A percentile compares a stretch with the other conserved stretches of the same genome.
Evolutionary conservation across 345 rosid species (phyloP).

Genomic region (Eucalyptus lansdowneana): DNA sequence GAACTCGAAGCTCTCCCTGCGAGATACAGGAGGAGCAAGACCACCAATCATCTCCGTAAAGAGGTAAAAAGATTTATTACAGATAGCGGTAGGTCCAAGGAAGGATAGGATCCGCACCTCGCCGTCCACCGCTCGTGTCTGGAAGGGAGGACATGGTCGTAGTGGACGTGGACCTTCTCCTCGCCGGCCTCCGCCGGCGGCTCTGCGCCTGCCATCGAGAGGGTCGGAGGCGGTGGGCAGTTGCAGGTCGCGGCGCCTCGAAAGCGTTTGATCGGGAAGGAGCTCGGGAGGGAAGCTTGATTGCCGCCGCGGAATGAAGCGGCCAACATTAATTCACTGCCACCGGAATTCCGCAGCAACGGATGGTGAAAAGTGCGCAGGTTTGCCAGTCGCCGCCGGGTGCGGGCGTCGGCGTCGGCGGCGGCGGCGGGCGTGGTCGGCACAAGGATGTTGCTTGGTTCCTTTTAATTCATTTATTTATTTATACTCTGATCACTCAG

Average conservation of each 20-base stretch:
- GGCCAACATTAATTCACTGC: not conserved
- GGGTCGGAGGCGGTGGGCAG: not conserved
- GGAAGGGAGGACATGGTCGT: conserved; percentile 72
- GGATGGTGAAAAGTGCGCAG: not conserved
- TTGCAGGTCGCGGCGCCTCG: not conserved
- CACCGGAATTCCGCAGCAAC: not conserved
- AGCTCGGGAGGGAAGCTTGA: not conserved
- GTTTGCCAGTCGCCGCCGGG: not conserved
- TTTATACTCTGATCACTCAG: not conserved
- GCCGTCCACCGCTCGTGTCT: conserved; percentile 64
- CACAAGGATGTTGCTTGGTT: not conserved
- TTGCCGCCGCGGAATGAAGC: not conserved
- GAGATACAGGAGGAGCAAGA: not conserved
- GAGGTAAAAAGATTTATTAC: not conserved
- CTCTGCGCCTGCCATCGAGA: not conserved
- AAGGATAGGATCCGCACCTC: conserved; percentile 16
- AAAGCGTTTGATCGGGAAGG: not conserved
- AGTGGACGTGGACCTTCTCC: conserved; percentile 35
- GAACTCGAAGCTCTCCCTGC: conserved; percentile 59
- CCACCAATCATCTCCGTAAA: not conserved
- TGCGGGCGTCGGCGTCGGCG: not conserved
- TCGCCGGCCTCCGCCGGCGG: not conserved
- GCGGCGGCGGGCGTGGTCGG: not conserved
- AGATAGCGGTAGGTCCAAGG: not conserved
- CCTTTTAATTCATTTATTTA: not conserved